Evolutionary conservation across 2,329 filamentous ascomycete genomes (phyloP).

Genomic region (Bipolaris cookei): DNA sequence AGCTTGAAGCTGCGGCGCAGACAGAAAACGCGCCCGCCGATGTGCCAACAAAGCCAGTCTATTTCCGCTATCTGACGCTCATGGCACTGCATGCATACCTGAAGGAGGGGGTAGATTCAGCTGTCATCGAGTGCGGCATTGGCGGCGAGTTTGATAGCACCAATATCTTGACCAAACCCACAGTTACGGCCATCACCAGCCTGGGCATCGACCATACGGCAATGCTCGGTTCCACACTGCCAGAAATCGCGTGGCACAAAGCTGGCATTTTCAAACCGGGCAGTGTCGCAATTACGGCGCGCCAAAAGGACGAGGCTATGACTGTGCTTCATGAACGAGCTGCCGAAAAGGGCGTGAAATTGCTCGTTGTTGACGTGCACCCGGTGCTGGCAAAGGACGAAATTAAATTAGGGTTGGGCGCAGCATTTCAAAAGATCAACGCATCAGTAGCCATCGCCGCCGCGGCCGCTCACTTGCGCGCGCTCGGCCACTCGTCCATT

Average conservation of each 20-base stretch:
- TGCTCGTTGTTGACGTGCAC: constrained; percentile 59
- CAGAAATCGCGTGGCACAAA: constrained; percentile 91
- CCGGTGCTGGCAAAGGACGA: constrained; percentile 53
- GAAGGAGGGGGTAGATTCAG: constrained; percentile 74
- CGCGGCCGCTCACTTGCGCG: constrained; percentile 63
- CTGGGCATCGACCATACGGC: constrained; percentile 85
- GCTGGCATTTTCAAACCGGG: constrained; percentile 80
- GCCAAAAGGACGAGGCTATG: constrained; percentile 62
- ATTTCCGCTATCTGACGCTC: constrained; percentile 90
- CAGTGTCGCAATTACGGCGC: constrained; percentile 67
- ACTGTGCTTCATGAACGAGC: constrained; percentile 64
- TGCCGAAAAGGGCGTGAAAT: constrained; percentile 53
- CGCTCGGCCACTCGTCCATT: constrained; percentile 51
- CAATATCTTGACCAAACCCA: constrained; percentile 77
- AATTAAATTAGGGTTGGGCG: constrained; percentile 64
- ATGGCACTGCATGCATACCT: constrained; percentile 87
- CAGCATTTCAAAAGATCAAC: constrained; percentile 68
- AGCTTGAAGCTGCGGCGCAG: constrained; percentile 61
- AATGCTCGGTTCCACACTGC: constrained; percentile 78
- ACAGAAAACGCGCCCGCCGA: constrained; percentile 58
- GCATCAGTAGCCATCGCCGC: constrained; percentile 66
- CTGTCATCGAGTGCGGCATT: constrained; percentile 91
- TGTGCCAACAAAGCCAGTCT: constrained; percentile 77
- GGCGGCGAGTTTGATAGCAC: constrained; percentile 94
- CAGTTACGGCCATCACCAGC: constrained; percentile 75